Conservation (phyloP, 1,139 yeast genomes). For the Yamadazyma oceani region DNA sequence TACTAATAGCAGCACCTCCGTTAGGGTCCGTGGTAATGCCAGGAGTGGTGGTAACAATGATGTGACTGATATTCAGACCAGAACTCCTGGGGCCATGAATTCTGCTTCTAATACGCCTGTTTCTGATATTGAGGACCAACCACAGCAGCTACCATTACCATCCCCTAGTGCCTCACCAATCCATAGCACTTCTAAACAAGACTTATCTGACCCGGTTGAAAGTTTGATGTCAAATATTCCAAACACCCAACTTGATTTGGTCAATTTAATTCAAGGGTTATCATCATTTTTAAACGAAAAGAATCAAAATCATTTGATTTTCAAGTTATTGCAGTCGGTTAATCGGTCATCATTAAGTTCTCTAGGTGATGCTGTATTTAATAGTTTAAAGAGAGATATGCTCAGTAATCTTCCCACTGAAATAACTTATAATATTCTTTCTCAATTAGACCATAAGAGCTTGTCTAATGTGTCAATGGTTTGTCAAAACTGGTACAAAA, state of each 20-base stretch:
- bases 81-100: conserved; percentile 27
- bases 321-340: conserved; percentile 62
- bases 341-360: conserved; percentile 71
- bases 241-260: conserved; percentile 39
- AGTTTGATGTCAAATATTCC: conserved; percentile 28
- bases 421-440: conserved; percentile 66
- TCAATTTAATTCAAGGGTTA: conserved; percentile 36
- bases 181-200: conserved; percentile 27
- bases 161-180: conserved; percentile 72
- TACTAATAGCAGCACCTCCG: conserved; percentile 1
- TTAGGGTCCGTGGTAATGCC: conserved; percentile 8
- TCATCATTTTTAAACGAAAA: conserved; percentile 36
- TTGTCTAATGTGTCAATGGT: conserved; percentile 65
- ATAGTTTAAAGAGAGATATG: conserved; percentile 71
- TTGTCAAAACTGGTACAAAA: conserved; percentile 65
- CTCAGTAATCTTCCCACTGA: conserved; percentile 73
- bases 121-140: conserved; percentile 37
- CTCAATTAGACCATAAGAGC: conserved; percentile 63
- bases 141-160: conserved; percentile 56
- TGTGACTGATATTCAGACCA: conserved; percentile 4
- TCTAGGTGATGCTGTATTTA: conserved; percentile 56
- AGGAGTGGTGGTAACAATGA: too few relatives aligned
- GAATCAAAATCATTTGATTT: conserved; percentile 50
- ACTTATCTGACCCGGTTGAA: conserved; percentile 16
- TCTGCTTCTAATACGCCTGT: conserved; percentile 37